Percentiles rank a stretch among this genome's conserved stretches.
These are phyloP conservation scores for Alloteropsis semialata DNA, from an alignment of 176 grass and related monocot species.

Conservation along the genomic window DNA sequence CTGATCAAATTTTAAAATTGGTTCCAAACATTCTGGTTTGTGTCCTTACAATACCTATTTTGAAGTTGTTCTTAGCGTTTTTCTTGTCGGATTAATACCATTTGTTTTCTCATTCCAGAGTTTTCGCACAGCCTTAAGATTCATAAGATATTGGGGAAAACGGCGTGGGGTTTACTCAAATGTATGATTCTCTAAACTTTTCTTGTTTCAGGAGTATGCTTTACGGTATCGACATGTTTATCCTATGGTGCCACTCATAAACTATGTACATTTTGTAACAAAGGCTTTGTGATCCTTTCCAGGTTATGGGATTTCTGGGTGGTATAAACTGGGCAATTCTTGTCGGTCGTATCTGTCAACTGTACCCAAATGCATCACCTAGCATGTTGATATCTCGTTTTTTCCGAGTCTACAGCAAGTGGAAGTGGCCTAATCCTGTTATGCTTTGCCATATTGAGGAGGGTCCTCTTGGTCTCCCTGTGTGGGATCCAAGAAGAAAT, in stretches of 20 bases:
- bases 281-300: conserved; percentile 26
- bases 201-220: conserved; percentile 22
- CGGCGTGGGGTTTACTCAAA: conserved; percentile 87
- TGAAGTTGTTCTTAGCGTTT: neutral
- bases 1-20: conserved; percentile 83
- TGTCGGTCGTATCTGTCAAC: conserved; percentile 88
- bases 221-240: neutral
- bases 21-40: conserved; percentile 78
- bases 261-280: neutral
- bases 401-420: conserved; percentile 84
- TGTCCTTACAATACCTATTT: conserved; percentile 16
- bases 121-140: conserved; percentile 86
- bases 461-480: conserved; percentile 63
- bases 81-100: neutral
- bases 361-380: conserved; percentile 89
- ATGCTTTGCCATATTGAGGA: conserved; percentile 92
- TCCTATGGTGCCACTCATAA: neutral
- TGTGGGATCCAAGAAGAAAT: conserved; percentile 95
- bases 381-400: conserved; percentile 91
- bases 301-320: conserved; percentile 97
- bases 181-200: conserved; percentile 38
- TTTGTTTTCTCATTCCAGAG: conserved; percentile 55
- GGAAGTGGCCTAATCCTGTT: conserved; percentile 98
- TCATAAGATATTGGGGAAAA: conserved; percentile 93
- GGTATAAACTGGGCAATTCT: conserved; percentile 99